Percentiles rank a stretch among this genome's conserved stretches.
These are phyloP conservation scores for Phtheirospermum japonicum DNA, from an alignment of 257 asterid genomes.

Conservation along the genomic window DNA sequence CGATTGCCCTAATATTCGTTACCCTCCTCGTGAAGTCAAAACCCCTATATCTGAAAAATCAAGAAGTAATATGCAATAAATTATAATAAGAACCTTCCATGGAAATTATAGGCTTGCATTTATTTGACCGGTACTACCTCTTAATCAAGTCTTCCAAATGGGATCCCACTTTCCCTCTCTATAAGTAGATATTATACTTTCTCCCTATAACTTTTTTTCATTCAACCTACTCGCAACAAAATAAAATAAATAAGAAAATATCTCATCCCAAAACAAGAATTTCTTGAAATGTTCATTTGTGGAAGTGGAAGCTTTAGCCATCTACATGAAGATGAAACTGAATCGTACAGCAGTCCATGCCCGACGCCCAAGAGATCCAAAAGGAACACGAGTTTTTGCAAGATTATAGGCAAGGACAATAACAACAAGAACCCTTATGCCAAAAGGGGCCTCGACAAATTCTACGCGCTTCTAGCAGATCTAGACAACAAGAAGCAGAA, in stretches of 20 bases:
- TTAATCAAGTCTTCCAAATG: constrained; percentile 32
- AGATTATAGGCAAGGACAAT: constrained; percentile 28
- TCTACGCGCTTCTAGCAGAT: constrained; percentile 53
- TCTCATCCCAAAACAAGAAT: neutral
- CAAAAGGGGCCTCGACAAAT: constrained; percentile 47
- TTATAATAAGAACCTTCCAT: constrained; percentile 39
- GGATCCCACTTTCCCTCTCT: constrained; percentile 4
- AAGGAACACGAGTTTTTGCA: constrained; percentile 35
- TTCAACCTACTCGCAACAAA: neutral
- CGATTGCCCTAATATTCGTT: neutral
- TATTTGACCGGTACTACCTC: constrained; percentile 32
- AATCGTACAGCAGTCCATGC: constrained; percentile 59
- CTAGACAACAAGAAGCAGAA: constrained; percentile 46
- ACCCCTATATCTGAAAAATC: neutral
- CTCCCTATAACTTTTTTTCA: constrained; percentile 8
- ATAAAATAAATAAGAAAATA: neutral
- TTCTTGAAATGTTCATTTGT: constrained; percentile 49
- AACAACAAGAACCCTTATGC: constrained; percentile 53
- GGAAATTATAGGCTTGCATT: constrained; percentile 22
- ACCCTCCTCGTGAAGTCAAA: constrained; percentile 28
- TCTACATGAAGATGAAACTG: constrained; percentile 37
- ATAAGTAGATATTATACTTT: constrained; percentile 1
- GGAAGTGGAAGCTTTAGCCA: constrained; percentile 48
- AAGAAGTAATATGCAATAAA: too few relatives aligned
- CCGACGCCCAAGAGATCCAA: constrained; percentile 48